Conservation (phyloP, 2,329 filamentous ascomycete genomes). For the Sordariomycetes sp. region DNA sequence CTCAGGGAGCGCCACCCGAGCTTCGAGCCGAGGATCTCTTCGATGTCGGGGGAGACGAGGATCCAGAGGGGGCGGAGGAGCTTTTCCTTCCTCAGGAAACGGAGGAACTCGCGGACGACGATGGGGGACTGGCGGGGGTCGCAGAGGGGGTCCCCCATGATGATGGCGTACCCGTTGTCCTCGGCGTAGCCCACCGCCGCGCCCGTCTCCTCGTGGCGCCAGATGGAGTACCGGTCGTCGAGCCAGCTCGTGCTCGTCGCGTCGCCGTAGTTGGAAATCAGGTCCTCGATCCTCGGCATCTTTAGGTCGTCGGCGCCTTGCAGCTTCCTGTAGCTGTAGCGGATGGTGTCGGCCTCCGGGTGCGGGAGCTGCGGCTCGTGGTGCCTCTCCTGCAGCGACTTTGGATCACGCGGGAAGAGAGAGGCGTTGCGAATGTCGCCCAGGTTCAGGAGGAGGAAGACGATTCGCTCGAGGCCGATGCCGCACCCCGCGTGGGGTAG, state of each 20-base stretch:
- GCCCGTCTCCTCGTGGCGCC: slow-evolving; percentile 64
- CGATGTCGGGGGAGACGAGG: slow-evolving; percentile 64
- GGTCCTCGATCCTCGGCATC: slow-evolving; percentile 57
- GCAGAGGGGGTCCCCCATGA: slow-evolving; percentile 79
- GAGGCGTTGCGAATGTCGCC: slow-evolving; percentile 84
- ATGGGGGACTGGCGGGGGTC: slow-evolving; percentile 63
- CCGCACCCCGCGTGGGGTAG: slow-evolving; percentile 84
- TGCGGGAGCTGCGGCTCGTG: slow-evolving; percentile 58
- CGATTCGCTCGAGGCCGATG: slow-evolving; percentile 76
- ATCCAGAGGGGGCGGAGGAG: slow-evolving; percentile 76
- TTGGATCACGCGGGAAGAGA: slow-evolving; percentile 78
- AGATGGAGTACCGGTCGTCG: slow-evolving; percentile 77
- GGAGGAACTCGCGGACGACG: slow-evolving; percentile 62
- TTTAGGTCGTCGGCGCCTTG: slow-evolving; percentile 11
- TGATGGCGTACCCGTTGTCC: slow-evolving; percentile 65
- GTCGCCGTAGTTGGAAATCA: slow-evolving; percentile 92
- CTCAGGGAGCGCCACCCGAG: slow-evolving; percentile 82
- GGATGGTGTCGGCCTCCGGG: slow-evolving; percentile 67
- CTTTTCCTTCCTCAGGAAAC: slow-evolving; percentile 57
- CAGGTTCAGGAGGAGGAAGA: slow-evolving; percentile 75
- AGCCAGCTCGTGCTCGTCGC: slow-evolving; percentile 90
- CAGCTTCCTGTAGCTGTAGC: slow-evolving; percentile 30
- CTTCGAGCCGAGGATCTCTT: slow-evolving; percentile 67
- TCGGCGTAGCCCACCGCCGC: slow-evolving; percentile 76
- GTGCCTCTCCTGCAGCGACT: slow-evolving; percentile 54